A percentile compares a stretch with the other conserved stretches of the same genome.
These are phyloP conservation scores for Ascocoryne sarcoides DNA, from an alignment of 2,329 filamentous ascomycete species.

Conservation along the genomic window DNA sequence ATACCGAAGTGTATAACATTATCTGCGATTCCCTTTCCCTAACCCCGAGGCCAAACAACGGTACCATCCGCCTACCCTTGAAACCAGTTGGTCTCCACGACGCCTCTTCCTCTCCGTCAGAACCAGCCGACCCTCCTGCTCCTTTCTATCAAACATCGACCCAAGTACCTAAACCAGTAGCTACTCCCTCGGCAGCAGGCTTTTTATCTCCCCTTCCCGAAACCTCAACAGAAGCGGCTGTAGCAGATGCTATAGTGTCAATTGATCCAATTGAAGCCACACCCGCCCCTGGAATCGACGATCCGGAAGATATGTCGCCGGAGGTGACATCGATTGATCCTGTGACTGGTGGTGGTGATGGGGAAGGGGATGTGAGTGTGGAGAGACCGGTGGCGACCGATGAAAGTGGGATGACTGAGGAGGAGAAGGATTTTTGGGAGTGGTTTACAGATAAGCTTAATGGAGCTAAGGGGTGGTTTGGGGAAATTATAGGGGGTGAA, in stretches of 20 bases:
- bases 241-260: slow-evolving; percentile 16
- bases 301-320: slow-evolving; percentile 20
- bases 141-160: slow-evolving; percentile 1
- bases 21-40: slow-evolving; percentile 81
- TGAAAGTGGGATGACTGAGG: slow-evolving; percentile 17
- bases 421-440: slow-evolving; percentile 37
- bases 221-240: slow-evolving; percentile 7
- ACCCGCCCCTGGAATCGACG: slow-evolving; percentile 16
- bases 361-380: slow-evolving; percentile 12
- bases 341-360: not conserved
- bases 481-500: slow-evolving; percentile 3
- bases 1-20: slow-evolving; percentile 91
- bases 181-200: slow-evolving; percentile 2
- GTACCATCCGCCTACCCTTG: slow-evolving; percentile 68
- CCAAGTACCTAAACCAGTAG: not conserved
- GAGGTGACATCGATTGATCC: slow-evolving; percentile 23
- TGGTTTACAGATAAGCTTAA: slow-evolving; percentile 43
- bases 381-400: slow-evolving; percentile 19
- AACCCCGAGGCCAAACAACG: slow-evolving; percentile 70
- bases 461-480: slow-evolving; percentile 29
- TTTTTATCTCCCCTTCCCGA: slow-evolving; percentile 6
- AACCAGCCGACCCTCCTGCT: slow-evolving; percentile 45
- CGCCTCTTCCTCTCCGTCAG: slow-evolving; percentile 37
- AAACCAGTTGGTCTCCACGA: slow-evolving; percentile 39
- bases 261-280: slow-evolving; percentile 25